Base-by-base conservation (phyloP, 2,329 filamentous ascomycete genomes). In the Chaetomium sp. region DNA sequence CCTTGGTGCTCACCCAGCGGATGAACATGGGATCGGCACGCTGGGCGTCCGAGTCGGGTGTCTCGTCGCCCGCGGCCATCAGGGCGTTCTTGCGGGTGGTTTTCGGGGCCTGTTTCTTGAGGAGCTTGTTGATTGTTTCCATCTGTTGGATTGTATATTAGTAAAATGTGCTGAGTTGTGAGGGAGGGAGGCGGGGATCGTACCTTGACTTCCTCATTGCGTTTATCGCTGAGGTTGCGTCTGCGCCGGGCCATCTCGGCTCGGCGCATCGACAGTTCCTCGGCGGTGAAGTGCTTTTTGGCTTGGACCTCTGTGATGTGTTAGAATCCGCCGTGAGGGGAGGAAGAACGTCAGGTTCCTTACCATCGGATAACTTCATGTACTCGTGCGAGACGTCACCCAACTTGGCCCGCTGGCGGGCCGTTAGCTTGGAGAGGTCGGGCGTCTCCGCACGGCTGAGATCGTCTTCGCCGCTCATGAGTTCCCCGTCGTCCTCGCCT, bases 101-200 rank as follows among this genome's bases (percentile, higher is more conserved):
- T 76, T 94, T 93, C 27, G 91, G 89, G 0, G 91, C 90, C 75
- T 93, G 91, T 74, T 93, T 93, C 77, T 93, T 93, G 60, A 95
- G 86, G 1, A 95, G 86, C 72, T 93, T 93, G 81, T 95, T 93
- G 83, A 95, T 94, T 0, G 91, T 95, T 81, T 94, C 91, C 85
- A 92, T 91, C 90, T 93, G 33, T 3, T 29, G 13, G 27, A 21
- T 3, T 4, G 3, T 13, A 21, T 9, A 19, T 57, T 42, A 57
- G 54, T 23, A 33, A 12, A n/a, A 65, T 60, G 66, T 12, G 6
- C n/a, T 8, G n/a, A 12, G 2, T 23, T 2, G 38, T n/a, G 16
- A 27, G 13, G 27, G 38, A 4, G 23, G 4, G 25, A 21, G 10
- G 49, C 2, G 10, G 35, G 4, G 27, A 19, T 19, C 27, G 62